Conservation (phyloP, 139 green algal species). For the Coccomyxa sp. region DNA sequence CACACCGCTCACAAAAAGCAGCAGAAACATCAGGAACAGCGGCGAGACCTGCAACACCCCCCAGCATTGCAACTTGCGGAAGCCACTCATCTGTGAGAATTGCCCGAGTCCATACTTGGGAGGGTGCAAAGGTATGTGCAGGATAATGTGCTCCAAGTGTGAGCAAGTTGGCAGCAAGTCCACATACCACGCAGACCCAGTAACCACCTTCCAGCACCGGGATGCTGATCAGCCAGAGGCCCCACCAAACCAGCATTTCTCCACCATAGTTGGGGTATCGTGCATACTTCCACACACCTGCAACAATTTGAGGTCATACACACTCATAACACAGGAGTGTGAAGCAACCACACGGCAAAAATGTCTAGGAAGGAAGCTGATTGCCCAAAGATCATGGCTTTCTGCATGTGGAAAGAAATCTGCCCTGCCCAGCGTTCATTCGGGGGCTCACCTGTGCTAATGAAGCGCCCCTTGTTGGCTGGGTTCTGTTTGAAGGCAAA, state of each 20-base stretch:
- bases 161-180: too few relatives aligned
- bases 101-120: too few relatives aligned
- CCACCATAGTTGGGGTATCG: constrained; percentile 91
- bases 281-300: constrained; percentile 65
- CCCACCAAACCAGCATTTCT: constrained; percentile 51
- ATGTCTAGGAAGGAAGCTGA: neutral
- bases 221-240: constrained; percentile 28
- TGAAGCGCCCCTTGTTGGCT: constrained; percentile 74
- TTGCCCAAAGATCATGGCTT: neutral
- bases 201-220: neutral
- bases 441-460: constrained; percentile 32
- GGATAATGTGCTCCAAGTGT: too few relatives aligned
- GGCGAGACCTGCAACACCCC: constrained; percentile 50
- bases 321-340: neutral
- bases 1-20: constrained; percentile 66
- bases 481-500: constrained; percentile 62
- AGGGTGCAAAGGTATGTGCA: too few relatives aligned
- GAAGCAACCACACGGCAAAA: too few relatives aligned
- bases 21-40: constrained; percentile 62
- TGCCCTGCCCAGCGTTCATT: neutral
- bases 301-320: neutral
- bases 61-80: constrained; percentile 29
- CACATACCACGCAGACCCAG: neutral
- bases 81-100: too few relatives aligned
- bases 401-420: neutral